These are phyloP conservation scores for Galerina sulciceps DNA, from an alignment of 768 basidiomycete species.

Conservation along the genomic window DNA sequence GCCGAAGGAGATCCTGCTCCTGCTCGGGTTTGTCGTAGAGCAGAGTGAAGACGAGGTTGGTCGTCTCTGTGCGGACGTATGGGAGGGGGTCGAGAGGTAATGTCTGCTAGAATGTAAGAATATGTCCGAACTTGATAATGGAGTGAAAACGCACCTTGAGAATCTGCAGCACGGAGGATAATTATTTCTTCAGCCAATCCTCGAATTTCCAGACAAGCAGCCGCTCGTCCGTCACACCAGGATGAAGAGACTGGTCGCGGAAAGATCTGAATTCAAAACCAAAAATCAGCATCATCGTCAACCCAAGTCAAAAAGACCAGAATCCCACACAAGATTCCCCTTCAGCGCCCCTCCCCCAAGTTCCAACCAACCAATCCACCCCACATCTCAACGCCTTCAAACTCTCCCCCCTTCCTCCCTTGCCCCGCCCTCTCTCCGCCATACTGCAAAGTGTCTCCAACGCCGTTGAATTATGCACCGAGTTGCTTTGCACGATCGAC, in stretches of 20 bases:
- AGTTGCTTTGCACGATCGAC: slow-evolving; percentile 85
- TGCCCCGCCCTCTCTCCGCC: slow-evolving; percentile 78
- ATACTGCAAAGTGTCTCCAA: slow-evolving; percentile 76
- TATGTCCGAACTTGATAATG: too few species aligned
- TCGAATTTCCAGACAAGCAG: slow-evolving; percentile 90
- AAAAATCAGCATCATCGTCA: background rate
- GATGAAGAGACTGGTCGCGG: slow-evolving; percentile 81
- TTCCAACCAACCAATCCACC: slow-evolving; percentile 98
- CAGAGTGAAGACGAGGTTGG: slow-evolving; percentile 77
- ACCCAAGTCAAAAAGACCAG: background rate
- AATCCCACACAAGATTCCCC: slow-evolving; percentile 82
- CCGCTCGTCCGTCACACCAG: slow-evolving; percentile 68
- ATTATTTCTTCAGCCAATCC: slow-evolving; percentile 97
- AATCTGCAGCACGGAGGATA: slow-evolving; percentile 65
- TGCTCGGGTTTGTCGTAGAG: slow-evolving; percentile 93
- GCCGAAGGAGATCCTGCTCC: slow-evolving; percentile 91
- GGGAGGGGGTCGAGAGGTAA: slow-evolving; percentile 87
- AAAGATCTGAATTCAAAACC: slow-evolving; percentile 73
- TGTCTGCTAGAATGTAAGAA: slow-evolving; percentile 48
- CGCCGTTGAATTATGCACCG: slow-evolving; percentile 83
- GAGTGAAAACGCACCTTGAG: background rate
- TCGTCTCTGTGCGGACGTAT: slow-evolving; percentile 86
- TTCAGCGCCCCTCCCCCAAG: slow-evolving; percentile 89
- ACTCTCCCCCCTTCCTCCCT: slow-evolving; percentile 90
- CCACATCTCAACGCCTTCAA: slow-evolving; percentile 89